These are phyloP conservation scores for Pyrus communis DNA, from an alignment of 306 rosid species.

Conservation along the genomic window DNA sequence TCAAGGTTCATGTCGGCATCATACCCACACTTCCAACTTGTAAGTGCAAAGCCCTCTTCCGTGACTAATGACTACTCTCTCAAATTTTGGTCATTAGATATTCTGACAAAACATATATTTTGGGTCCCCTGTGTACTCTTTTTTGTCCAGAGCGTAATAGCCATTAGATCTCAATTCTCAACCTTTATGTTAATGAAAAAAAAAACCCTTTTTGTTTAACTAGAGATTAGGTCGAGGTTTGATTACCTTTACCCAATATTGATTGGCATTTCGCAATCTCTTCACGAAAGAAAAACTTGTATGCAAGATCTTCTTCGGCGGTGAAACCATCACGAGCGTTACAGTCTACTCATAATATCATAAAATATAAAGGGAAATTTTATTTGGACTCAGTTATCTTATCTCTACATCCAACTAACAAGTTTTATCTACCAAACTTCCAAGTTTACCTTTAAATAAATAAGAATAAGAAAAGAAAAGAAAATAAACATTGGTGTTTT, in stretches of 20 bases:
- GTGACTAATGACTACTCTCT: not conserved
- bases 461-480: too few species aligned
- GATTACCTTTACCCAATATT: not conserved
- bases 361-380: too few species aligned
- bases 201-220: too few species aligned
- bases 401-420: too few species aligned
- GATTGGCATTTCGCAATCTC: not conserved
- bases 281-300: too few species aligned
- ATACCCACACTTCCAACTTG: slow-evolving; percentile 9
- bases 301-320: too few species aligned
- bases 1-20: not conserved
- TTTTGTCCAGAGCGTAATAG: slow-evolving; percentile 3
- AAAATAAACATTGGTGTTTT: too few species aligned
- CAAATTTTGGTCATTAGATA: not conserved
- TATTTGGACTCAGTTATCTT: too few species aligned
- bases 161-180: not conserved
- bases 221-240: not conserved
- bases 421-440: too few species aligned
- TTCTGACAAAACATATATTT: not conserved
- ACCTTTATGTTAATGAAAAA: not conserved
- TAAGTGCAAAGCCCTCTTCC: not conserved
- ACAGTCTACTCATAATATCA: too few species aligned
- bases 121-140: slow-evolving; percentile 8
- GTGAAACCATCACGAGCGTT: too few species aligned
- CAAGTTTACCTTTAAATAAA: too few species aligned